Percentiles rank a stretch among this genome's conserved stretches.
Evolutionary conservation across 192 early-diverging fungal genomes (phyloP).

Genomic region (Linnemannia elongata): DNA sequence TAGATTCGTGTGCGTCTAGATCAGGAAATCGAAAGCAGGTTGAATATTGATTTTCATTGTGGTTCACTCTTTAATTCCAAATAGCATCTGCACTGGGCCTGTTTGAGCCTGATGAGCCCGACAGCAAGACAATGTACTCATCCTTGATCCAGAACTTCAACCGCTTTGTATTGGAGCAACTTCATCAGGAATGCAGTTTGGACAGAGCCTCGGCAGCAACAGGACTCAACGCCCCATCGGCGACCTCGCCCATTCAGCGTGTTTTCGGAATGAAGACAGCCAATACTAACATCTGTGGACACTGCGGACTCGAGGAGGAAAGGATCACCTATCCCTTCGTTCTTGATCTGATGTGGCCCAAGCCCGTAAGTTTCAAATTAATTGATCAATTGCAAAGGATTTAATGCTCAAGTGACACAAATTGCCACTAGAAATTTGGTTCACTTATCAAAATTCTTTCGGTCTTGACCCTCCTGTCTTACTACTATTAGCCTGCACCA

Average conservation of each 20-base stretch:
- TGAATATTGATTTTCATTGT: not conserved
- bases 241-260: slow-evolving; percentile 71
- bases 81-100: slow-evolving; percentile 86
- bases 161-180: slow-evolving; percentile 94
- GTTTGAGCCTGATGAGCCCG: slow-evolving; percentile 86
- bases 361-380: slow-evolving; percentile 58
- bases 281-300: slow-evolving; percentile 74
- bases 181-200: slow-evolving; percentile 79
- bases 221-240: slow-evolving; percentile 19
- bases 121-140: slow-evolving; percentile 70
- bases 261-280: slow-evolving; percentile 77
- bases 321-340: slow-evolving; percentile 84
- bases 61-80: not conserved
- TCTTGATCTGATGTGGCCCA: slow-evolving; percentile 86
- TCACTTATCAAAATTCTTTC: not conserved
- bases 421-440: not conserved
- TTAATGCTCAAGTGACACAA: not conserved
- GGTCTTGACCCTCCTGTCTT: not conserved
- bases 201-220: slow-evolving; percentile 46
- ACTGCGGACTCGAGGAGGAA: slow-evolving; percentile 70
- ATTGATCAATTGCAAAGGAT: not conserved
- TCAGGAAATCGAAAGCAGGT: not conserved
- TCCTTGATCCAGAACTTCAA: slow-evolving; percentile 88
- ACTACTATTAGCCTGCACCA: slow-evolving; percentile 8
- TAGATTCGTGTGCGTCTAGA: too few relatives aligned